Base-by-base conservation (phyloP, 371 early-diverging fungal species). In the Mucor ambiguus region DNA sequence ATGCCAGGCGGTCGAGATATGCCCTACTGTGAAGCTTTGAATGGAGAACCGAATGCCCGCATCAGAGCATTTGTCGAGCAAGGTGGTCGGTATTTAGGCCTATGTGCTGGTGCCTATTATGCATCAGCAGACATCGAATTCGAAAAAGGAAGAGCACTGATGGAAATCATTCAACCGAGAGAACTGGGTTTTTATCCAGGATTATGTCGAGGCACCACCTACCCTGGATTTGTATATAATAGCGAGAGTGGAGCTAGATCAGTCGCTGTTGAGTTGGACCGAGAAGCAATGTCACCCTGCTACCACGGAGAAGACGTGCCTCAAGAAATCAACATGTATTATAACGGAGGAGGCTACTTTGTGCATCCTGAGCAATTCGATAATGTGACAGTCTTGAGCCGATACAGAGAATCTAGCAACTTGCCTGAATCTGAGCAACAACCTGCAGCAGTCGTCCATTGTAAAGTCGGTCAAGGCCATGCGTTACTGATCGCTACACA, bases 61-160 rank as follows among this genome's bases (percentile, higher is more conserved):
- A 93, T 98, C 62, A 65, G 70, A 16, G 61, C 76, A 14, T 98
- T 88, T 81, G 94, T 98, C 4, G 41, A 72, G 1, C 61, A 71
- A 18, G 97, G 97, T 10, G 98, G 98, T 4, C 81, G 85, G 14
- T 97, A 94, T 72, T 76, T 95, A 37, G 98, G 98, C 0, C 82
- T 98, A 16, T 97, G 98, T 70, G 97, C 96, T 0, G 98, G 98
- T 14, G 97, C 90, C 0, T 96, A 96, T 72, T 96, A 93, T 77
- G 96, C 85, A 2, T 81, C 87, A 20, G 70, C 67, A 1, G 63
- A 73, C 14, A 87, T 93, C 35, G 90, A 89, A 64, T 97, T 97
- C 80, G 95, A 97, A 77, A 79, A 81, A 3, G 88, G 89, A 12
- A 58, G 63, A 20, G 67, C 82, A 18, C 60, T 67, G 4, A 71